phyloP scores from a whole-genome alignment of 139 green algal species.

The Chlamydomonas asymmetrica region DNA sequence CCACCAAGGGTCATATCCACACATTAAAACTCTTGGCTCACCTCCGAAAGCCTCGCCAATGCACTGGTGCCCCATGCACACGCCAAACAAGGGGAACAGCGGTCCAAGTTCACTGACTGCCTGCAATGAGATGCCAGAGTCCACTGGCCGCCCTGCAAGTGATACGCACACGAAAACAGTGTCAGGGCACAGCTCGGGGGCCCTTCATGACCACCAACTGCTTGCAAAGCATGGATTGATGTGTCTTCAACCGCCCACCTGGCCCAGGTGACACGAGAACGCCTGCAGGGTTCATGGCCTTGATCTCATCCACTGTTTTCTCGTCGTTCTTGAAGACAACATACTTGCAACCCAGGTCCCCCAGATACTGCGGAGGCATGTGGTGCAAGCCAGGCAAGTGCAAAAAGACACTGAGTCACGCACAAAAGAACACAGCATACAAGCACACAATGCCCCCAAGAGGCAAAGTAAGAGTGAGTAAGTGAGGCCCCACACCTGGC shows the following conservation, averaged over 20 bases:
- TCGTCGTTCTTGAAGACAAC: conserved; percentile 96
- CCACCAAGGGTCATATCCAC: too few species aligned
- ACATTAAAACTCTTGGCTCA: too few species aligned
- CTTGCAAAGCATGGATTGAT: too few species aligned
- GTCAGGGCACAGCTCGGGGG: too few species aligned
- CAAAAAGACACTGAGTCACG: too few species aligned
- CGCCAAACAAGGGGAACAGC: conserved; percentile 91
- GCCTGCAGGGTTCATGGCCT: conserved; percentile 82
- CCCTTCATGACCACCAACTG: background rate
- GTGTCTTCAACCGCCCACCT: conserved; percentile 44
- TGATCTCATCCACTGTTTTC: conserved; percentile 88
- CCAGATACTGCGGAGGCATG: conserved; percentile 95
- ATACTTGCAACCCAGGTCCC: conserved; percentile 85
- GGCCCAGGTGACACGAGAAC: conserved; percentile 95
- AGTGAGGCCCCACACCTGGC: conserved; percentile 78
- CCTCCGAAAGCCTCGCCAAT: conserved; percentile 91
- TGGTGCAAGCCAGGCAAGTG: background rate
- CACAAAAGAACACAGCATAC: too few species aligned
- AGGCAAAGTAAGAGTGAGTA: too few species aligned
- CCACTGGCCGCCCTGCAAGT: conserved; percentile 76
- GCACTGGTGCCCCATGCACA: conserved; percentile 99
- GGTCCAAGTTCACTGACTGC: conserved; percentile 79
- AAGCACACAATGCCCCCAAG: too few species aligned
- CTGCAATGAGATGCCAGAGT: conserved; percentile 94
- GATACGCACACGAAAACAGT: background rate